Percentiles rank a stretch among this genome's conserved stretches.
These are phyloP conservation scores for Coniochaeta ligniaria DNA, from an alignment of 2,329 filamentous ascomycete genomes.

Conservation along the genomic window DNA sequence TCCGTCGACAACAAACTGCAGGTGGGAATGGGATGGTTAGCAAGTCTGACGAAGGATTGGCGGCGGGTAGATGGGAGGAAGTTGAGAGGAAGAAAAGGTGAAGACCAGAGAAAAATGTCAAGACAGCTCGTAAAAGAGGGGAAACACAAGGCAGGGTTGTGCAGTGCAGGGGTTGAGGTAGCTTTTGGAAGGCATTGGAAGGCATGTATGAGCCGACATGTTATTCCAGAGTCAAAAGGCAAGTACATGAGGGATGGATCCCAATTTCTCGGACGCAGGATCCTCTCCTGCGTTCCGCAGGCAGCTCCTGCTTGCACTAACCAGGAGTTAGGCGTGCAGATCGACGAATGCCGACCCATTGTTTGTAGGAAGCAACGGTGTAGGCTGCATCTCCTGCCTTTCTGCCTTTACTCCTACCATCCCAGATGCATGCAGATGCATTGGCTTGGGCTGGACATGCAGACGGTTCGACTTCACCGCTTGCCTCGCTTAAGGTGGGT, in stretches of 20 bases:
- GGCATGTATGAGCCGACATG: neutral
- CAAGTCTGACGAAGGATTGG: neutral
- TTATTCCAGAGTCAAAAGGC: neutral
- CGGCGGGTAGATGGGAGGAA: neutral
- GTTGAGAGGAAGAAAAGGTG: neutral
- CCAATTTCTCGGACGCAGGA: neutral
- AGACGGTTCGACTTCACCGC: neutral
- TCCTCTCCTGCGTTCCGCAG: too few species aligned
- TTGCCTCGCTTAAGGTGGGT: neutral
- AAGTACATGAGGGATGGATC: neutral
- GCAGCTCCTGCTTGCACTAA: neutral
- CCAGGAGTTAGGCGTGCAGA: neutral
- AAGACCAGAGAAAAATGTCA: constrained; percentile 8
- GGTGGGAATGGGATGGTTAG: constrained; percentile 11
- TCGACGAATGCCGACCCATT: neutral
- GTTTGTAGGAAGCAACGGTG: neutral
- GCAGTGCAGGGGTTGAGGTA: neutral
- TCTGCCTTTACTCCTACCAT: neutral
- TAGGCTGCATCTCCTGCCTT: neutral
- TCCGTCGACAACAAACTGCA: constrained; percentile 90
- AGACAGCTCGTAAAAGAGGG: neutral
- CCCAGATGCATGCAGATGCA: neutral
- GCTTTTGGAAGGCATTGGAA: neutral
- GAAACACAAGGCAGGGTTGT: neutral
- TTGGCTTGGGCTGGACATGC: neutral